A percentile compares a stretch with the other conserved stretches of the same genome.
Evolutionary conservation across 306 rosid species (phyloP).

Genomic region (Purshia tridentata): DNA sequence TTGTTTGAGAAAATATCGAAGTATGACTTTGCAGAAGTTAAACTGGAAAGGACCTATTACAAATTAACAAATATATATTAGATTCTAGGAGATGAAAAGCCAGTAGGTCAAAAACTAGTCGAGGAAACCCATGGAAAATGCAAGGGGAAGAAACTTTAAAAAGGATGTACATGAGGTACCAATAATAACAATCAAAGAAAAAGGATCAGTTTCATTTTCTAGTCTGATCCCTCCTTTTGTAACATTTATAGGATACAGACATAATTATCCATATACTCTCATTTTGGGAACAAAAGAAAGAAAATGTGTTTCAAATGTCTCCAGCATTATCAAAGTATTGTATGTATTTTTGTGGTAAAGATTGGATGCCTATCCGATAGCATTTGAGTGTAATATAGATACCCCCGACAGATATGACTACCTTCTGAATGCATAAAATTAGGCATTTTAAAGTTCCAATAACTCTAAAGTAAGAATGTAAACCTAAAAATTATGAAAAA

Average conservation of each 20-base stretch:
- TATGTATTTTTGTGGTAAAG: neutral
- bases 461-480: neutral
- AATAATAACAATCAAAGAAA: neutral
- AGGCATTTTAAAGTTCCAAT: neutral
- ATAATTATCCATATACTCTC: neutral
- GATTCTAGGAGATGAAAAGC: slow-evolving; percentile 8
- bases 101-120: slow-evolving; percentile 1
- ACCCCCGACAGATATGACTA: neutral
- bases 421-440: neutral
- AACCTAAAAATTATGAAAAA: neutral
- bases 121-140: neutral
- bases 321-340: neutral
- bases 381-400: neutral
- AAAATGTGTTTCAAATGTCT: neutral
- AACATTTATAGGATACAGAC: neutral
- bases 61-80: slow-evolving; percentile 20
- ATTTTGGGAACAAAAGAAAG: neutral
- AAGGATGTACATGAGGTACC: neutral
- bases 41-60: slow-evolving; percentile 71
- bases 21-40: slow-evolving; percentile 75
- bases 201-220: neutral
- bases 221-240: neutral
- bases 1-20: slow-evolving; percentile 65
- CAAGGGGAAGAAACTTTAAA: neutral
- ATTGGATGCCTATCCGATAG: neutral